Base-by-base conservation (phyloP, 2,329 filamentous ascomycete genomes). In the Ophiostoma populinum region DNA sequence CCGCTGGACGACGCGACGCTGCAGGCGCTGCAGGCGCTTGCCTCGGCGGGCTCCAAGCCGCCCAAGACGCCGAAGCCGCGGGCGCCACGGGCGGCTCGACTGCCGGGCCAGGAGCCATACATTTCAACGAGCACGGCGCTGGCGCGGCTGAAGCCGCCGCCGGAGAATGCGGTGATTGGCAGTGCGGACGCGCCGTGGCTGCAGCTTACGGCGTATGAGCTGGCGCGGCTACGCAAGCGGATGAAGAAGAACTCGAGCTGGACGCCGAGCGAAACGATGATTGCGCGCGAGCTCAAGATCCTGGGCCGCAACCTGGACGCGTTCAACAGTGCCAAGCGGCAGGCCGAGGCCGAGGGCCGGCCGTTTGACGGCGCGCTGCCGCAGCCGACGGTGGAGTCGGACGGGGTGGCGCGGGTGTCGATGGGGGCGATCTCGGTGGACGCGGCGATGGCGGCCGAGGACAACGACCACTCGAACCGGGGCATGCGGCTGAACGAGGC, bases 161-260 rank as follows among this genome's bases (percentile, higher is more conserved):
- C 72, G 0, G 62, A 68, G 19, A 64, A 74, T 41, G 69, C 68
- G 2, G 58, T 68, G 2, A 55, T 66, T 11, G 72, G 72, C 19
- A 72, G 69, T 37, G 47, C 59, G 3, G 66, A 76, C 46, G 65
- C 69, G 9, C 74, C 74, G 0, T 79, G 74, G 74, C 57, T 77
- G 17, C 70, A 71, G 45, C 59, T 79, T 24, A 77, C 72, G 6
- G 58, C 63, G 12, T 76, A 69, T 42, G 74, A 79, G 49, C 59
- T 79, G 31, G 73, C 72, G 1, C 67, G 73, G 42, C 62, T 90
- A 7, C 64, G 81, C 40, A 90, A 90, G 56, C 67, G 78, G 13
- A 90, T 90, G 81, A 90, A 90, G 66, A 90, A 90, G 63, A 90
- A 90, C 48, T 78, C 80, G 0, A 75, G 80, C 5, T 90, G 81